Evolutionary conservation across 371 early-diverging fungal species (phyloP), one percentile per base, ranked within the genome.

Genomic region (Mortierella sp.): DNA sequence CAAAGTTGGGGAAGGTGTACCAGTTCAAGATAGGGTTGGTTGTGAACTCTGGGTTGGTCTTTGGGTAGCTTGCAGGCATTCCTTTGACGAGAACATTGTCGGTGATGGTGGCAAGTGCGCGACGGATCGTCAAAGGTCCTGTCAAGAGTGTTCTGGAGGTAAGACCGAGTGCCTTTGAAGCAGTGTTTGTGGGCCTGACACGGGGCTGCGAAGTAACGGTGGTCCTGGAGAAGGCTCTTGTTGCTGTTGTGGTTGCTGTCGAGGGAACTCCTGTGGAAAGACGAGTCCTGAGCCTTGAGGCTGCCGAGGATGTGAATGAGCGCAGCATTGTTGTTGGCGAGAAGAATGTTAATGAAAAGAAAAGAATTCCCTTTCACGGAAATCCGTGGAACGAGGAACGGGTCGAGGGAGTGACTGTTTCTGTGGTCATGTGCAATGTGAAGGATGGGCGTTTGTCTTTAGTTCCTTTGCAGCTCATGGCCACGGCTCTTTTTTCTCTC

Each of bases 1-100:
- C 88, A 79, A 92, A 94, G 75, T 94, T 89, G 48, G 93, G 93
- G 78, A 93, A 94, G 42, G 89, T 80, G 26, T 81, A 84, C 92
- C 92, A 92, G 73, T 91, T 88, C 60, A 88, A 68, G 68, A 88
- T 76, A 14, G 88, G 88, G 50, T 88, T 84, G 13, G 78, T 75
- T 7, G 42, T 63, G 72, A 84, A 84, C 71, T 88, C 82, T 19
- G 83, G 78, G 52, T 44, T 57, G 7, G 44, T 38, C 34, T 82
- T 65, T 63, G 31, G 74, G 7, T 34, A 44, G 14, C 24, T 31
- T 28, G 47, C 2, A 58, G n/a, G 10, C 4, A n/a, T 21, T 10
- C 47, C 45, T n/a, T 57, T 52, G 60, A 38, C 31, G 8, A 34
- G 5, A 28, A 50, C 45, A 26, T 73, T 48, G 45, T 80, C 70